Percentiles rank a stretch among this genome's conserved stretches.
phyloP scores from a whole-genome alignment of 768 basidiomycete species.

The Agrocybe praecox region DNA sequence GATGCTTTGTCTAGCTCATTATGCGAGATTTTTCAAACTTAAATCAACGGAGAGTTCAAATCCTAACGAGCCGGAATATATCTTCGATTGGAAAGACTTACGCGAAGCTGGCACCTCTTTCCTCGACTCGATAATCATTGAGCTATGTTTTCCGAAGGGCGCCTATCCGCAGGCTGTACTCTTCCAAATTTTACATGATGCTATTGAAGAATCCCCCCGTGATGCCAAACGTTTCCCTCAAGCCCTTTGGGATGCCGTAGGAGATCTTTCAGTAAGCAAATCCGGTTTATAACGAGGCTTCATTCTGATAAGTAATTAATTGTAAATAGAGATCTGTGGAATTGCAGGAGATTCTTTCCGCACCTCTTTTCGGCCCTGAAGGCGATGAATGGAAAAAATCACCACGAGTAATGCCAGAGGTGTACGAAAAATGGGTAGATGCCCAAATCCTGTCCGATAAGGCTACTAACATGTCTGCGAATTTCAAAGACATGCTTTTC shows the following conservation, averaged over 20 bases:
- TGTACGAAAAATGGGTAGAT: constrained; percentile 68
- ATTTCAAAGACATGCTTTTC: constrained; percentile 56
- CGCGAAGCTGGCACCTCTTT: constrained; percentile 74
- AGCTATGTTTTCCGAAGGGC: constrained; percentile 75
- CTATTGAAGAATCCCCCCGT: constrained; percentile 70
- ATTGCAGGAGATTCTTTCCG: constrained; percentile 65
- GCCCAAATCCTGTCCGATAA: constrained; percentile 64
- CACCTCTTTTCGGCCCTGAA: constrained; percentile 58
- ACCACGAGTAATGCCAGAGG: constrained; percentile 56
- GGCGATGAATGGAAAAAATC: constrained; percentile 54
- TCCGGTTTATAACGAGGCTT: neutral
- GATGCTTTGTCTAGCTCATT: constrained; percentile 54
- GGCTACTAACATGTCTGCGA: constrained; percentile 52
- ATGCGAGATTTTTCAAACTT: constrained; percentile 69
- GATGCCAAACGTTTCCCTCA: constrained; percentile 81
- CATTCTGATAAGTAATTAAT: no score
- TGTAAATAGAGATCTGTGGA: constrained; percentile 58
- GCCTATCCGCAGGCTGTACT: constrained; percentile 69
- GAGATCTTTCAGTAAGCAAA: constrained; percentile 72
- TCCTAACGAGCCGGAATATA: constrained; percentile 50
- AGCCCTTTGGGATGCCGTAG: constrained; percentile 78
- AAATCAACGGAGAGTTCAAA: constrained; percentile 41
- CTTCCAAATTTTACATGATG: constrained; percentile 68
- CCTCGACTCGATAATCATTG: constrained; percentile 82
- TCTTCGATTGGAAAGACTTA: constrained; percentile 68